Evolutionary conservation across 2,329 filamentous ascomycete genomes (phyloP).

Genomic region (Chalara sp.): DNA sequence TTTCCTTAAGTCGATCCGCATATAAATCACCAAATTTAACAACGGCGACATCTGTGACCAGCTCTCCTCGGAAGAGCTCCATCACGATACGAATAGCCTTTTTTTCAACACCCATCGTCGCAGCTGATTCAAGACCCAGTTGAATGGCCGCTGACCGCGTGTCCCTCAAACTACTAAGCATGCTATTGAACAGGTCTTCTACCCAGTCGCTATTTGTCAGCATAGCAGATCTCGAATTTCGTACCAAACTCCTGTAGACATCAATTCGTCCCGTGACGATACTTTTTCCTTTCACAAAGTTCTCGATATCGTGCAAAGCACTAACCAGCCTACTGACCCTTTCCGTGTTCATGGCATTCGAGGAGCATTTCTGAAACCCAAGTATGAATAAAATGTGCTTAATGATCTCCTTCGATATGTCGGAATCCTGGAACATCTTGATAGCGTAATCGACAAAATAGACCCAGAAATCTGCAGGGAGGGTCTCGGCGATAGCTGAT

Average conservation of each 20-base stretch:
- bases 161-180: slow-evolving; percentile 73
- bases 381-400: slow-evolving; percentile 77
- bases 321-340: slow-evolving; percentile 65
- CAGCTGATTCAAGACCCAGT: slow-evolving; percentile 65
- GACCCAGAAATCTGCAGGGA: slow-evolving; percentile 71
- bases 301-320: slow-evolving; percentile 64
- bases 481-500: slow-evolving; percentile 58
- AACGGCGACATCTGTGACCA: slow-evolving; percentile 27
- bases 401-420: slow-evolving; percentile 68
- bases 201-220: slow-evolving; percentile 70
- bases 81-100: slow-evolving; percentile 59
- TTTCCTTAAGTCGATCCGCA: slow-evolving; percentile 56
- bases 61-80: slow-evolving; percentile 53
- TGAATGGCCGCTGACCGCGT: slow-evolving; percentile 68
- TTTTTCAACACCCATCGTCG: slow-evolving; percentile 61
- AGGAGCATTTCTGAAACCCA: slow-evolving; percentile 70
- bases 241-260: slow-evolving; percentile 72
- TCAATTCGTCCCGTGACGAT: slow-evolving; percentile 70
- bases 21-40: slow-evolving; percentile 62
- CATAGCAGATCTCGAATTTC: slow-evolving; percentile 67
- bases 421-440: slow-evolving; percentile 60
- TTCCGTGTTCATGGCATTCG: slow-evolving; percentile 66
- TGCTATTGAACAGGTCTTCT: slow-evolving; percentile 71
- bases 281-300: slow-evolving; percentile 71
- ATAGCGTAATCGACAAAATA: slow-evolving; percentile 81